Evolutionary conservation across 805 yeast genomes (phyloP), one percentile per base, ranked within the genome.

Genomic region (Torulaspora indica): DNA sequence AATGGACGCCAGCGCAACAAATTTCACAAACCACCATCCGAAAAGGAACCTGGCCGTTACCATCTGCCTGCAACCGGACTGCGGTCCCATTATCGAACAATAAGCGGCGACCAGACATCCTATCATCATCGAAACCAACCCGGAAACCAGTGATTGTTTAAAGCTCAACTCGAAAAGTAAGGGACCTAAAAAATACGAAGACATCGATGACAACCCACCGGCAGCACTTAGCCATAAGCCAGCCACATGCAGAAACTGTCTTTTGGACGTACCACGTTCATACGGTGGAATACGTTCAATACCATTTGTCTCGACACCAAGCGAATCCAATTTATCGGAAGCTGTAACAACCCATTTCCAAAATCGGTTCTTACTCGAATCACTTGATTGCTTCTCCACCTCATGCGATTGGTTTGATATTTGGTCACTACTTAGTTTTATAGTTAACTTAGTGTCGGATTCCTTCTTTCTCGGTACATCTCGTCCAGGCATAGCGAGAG

Each of bases 21-120:
- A 69, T 61, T 84, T 82, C 31, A 88, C 89, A 52, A 81, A 78
- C 82, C 83, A 84, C 80, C 90, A 82, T 1, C 96, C 96, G 61
- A 87, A 88, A 37, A 86, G 68, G 54, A 74, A 86, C 49, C 95
- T 72, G 1, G 89, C 82, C 17, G 85, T 75, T 8, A 87, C 90
- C 89, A 88, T 84, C 58, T 88, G 95, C 56, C 96, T 72, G 50
- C 93, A 77, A 0, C 96, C 96, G 0, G 95, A 85, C 46, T 88
- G 73, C 1, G 96, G 95, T 2, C 96, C 96, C 88, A 88, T 80
- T 4, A 80, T 74, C 4, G 95, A 75, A 60, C 93, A 85, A 58
- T 85, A 86, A 0, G 87, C 93, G 2, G 95, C 95, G 22, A 86
- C 69, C 5, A 75, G 61, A 57, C 93, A 81, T 0, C 96, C 96